Evolutionary conservation across 2,329 filamentous ascomycete genomes (phyloP), one percentile per base, ranked within the genome.

Genomic region (Xylaria sp.): DNA sequence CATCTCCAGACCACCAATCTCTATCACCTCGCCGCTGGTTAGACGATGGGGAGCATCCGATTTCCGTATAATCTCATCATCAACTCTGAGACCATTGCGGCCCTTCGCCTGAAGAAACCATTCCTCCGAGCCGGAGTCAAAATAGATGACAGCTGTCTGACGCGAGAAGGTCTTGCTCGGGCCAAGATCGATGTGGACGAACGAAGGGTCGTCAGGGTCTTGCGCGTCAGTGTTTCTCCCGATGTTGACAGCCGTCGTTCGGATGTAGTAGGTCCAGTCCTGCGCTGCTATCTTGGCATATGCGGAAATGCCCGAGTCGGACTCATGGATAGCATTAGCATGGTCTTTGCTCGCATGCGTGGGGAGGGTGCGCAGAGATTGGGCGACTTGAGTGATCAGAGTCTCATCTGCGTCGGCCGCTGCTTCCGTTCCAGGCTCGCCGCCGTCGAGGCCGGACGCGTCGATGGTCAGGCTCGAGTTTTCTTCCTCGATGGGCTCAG

Each of bases 1-100:
- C 96, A 99, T 99, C 83, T 99, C 95, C 0, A 96, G 92, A 63
- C 93, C 93, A 75, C 92, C 92, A 77, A 98, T 93, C 77, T 97
- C 94, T 67, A 99, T 91, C 52, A 98, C 93, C 78, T 95, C 91
- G 67, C 96, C 96, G 76, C 94, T 97, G 51, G 89, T 89, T 31
- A 99, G 86, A 37, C 88, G 83, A 41, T 89, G 87, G 44, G 89
- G 86, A 48, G 87, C 83, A 37, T 83, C 80, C 13, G 91, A 91
- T 61, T 90, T 86, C 76, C 92, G 92, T 65, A 97, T 82, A 23
- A 88, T 84, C 60, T 83, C 82, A 69, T 93, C 93, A 79, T 99
- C 93, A 25, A 98, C 85, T 76, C 93, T 93, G 56, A 97, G 88
- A 34, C 94, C 94, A 79, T 99, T 99, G 74, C 96, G 92, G 23